Conservation (phyloP, 805 yeast genomes). For the Wickerhamiella shivajii region DNA sequence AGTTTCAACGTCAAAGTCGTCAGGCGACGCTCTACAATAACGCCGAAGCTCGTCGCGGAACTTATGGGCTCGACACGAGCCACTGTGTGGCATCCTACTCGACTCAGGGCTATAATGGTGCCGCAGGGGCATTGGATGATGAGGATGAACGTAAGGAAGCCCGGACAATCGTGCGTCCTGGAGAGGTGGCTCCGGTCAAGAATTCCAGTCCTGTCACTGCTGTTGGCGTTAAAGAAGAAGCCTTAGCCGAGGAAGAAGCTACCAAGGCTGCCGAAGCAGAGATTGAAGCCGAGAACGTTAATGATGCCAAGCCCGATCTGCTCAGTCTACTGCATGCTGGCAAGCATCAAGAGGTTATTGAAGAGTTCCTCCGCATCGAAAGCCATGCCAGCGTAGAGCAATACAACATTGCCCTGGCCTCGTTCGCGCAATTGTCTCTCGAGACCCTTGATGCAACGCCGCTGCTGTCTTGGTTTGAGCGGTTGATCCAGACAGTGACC, state of each 20-base stretch:
- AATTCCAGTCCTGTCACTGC: too few relatives aligned
- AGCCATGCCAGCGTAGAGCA: constrained; percentile 11
- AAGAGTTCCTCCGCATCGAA: constrained; percentile 9
- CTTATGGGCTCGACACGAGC: constrained; percentile 13
- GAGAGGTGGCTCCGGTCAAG: too few relatives aligned
- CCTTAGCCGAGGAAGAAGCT: neutral
- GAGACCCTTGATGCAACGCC: constrained; percentile 15
- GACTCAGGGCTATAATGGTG: neutral
- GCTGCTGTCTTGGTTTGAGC: constrained; percentile 21
- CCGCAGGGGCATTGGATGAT: constrained; percentile 8
- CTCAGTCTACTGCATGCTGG: constrained; percentile 11
- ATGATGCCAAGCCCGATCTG: constrained; percentile 1
- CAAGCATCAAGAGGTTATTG: constrained; percentile 10
- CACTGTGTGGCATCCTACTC: too few relatives aligned
- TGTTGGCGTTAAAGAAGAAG: neutral
- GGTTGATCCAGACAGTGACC: constrained; percentile 15
- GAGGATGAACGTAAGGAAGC: too few relatives aligned
- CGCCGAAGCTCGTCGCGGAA: constrained; percentile 10
- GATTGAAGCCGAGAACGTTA: constrained; percentile 9
- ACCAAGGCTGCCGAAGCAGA: constrained; percentile 11
- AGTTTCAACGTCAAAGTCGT: constrained; percentile 26
- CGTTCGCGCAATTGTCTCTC: constrained; percentile 12
- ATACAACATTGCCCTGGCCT: constrained; percentile 17
- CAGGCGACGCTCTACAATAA: constrained; percentile 21
- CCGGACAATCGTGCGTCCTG: too few relatives aligned